A percentile compares a stretch with the other conserved stretches of the same genome.
phyloP scores from a whole-genome alignment of 2,329 filamentous ascomycete species.

The Colletotrichum sp. region DNA sequence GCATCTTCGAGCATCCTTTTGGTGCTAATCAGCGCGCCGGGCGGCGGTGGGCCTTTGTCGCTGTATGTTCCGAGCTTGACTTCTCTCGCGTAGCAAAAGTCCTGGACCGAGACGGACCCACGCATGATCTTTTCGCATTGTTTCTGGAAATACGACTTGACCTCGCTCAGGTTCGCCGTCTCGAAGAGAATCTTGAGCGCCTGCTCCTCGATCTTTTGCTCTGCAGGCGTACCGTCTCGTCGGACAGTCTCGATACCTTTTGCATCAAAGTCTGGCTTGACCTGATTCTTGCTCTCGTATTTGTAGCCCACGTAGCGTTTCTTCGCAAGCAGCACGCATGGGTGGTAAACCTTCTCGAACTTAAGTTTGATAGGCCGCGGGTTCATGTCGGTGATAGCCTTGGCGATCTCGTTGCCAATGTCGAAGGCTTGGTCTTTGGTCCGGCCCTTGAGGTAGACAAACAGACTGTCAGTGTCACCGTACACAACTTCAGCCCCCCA shows the following conservation, averaged over 20 bases:
- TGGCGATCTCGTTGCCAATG: conserved; percentile 90
- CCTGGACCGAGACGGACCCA: conserved; percentile 85
- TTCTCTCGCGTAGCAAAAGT: conserved; percentile 95
- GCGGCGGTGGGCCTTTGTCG: conserved; percentile 78
- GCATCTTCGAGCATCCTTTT: conserved; percentile 87
- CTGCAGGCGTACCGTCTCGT: conserved; percentile 90
- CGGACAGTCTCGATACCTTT: conserved; percentile 98
- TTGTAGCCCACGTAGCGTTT: conserved; percentile 99
- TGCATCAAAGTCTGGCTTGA: conserved; percentile 88
- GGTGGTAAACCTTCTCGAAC: conserved; percentile 98
- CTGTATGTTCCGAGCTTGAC: conserved; percentile 90
- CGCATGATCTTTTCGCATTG: conserved; percentile 94
- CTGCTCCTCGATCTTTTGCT: conserved; percentile 96
- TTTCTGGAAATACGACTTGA: conserved; percentile 87
- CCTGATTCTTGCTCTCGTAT: conserved; percentile 80
- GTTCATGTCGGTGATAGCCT: conserved; percentile 86
- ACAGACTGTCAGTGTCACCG: conserved; percentile 95
- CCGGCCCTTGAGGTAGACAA: conserved; percentile 86
- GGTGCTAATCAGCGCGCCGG: conserved; percentile 87
- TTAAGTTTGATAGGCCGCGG: conserved; percentile 93
- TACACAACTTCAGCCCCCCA: conserved; percentile 99
- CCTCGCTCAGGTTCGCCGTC: conserved; percentile 84
- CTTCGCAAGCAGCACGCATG: conserved; percentile 92
- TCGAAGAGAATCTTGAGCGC: conserved; percentile 88
- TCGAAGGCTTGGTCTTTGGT: conserved; percentile 88